phyloP scores from a whole-genome alignment of 768 basidiomycete species.

The Mrakia gelida region DNA sequence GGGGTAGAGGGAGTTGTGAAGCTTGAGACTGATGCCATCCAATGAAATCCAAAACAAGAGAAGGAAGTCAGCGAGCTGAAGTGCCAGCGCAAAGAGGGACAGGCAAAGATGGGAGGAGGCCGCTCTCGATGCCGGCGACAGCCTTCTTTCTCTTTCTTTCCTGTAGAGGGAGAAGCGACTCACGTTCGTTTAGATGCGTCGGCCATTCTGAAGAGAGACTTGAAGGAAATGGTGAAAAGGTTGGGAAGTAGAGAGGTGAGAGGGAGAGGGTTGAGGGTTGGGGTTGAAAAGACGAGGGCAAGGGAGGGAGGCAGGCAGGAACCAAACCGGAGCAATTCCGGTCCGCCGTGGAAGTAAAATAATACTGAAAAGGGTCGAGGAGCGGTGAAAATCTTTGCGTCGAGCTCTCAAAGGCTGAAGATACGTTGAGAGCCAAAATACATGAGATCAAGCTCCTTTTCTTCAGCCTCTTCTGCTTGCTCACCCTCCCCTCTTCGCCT shows the following conservation, averaged over 20 bases:
- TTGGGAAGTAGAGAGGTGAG: background rate
- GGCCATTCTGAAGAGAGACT: background rate
- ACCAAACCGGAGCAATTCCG: no score
- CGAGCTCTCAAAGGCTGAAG: no score
- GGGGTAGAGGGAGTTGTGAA: constrained; percentile 10
- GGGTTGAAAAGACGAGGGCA: background rate
- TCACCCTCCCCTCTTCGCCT: no score
- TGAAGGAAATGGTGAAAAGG: background rate
- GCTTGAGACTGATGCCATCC: background rate
- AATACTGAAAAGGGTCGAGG: no score
- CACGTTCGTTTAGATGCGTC: constrained; percentile 3
- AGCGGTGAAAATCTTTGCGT: no score
- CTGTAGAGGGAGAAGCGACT: background rate
- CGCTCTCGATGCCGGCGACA: background rate
- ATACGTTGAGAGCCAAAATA: no score
- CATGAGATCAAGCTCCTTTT: no score
- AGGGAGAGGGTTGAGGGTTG: background rate
- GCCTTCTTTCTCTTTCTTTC: no score
- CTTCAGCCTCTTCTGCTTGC: no score
- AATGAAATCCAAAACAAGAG: background rate
- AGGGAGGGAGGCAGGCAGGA: background rate
- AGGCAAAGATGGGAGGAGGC: background rate
- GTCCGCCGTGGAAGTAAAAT: no score
- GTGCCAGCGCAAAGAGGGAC: background rate
- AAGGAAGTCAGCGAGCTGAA: background rate